Evolutionary conservation across 176 grass and related monocot genomes (phyloP), one percentile per base, ranked within the genome.

Genomic region (Stipa capillata): DNA sequence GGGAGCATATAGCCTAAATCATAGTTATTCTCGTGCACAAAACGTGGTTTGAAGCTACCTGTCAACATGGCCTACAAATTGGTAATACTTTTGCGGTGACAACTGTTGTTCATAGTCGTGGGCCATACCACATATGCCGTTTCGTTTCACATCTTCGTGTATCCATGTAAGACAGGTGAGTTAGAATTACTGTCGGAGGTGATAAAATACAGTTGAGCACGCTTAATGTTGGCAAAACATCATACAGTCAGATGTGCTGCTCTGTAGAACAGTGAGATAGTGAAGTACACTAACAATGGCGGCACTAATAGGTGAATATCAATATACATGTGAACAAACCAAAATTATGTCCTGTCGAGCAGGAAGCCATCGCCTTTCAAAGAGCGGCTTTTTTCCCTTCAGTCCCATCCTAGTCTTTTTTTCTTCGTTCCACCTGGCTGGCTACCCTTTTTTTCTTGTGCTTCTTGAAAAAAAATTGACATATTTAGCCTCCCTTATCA

Each of bases 41-140:
- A 69, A 77, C 71, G 82, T 77, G 62, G 13, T 49, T n/a, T n/a
- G 44, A 45, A 73, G 15, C 56, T 65, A 73, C 17, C 44, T 79
- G 58, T 41, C 48, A 69, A 24, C 49, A 69, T 43, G 64, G 43
- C 43, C 55, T 27, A 52, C 77, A 40, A 4, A 53, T 14, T 36
- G 33, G 13, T 14, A 34, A 76, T 63, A 44, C 21, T 56, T 18
- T 39, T 58, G 49, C 29, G 24, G 21, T 47, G 65, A 37, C 55
- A 62, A 51, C 47, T 72, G n/a, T 79, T 76, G 49, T 12, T 50
- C 20, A 86, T 59, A 58, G 31, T 77, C 21, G 2, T 58, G 39
- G 25, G 28, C 23, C 63, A 76, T 62, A 70, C 40, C 72, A 5
- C 15, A 7, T 16, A 77, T 20, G 52, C 53, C 42, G 0, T 62